Evolutionary conservation across 1,284 basidiomycete species (phyloP), one percentile per base, ranked within the genome.

Genomic region (Wolfiporia cocos): DNA sequence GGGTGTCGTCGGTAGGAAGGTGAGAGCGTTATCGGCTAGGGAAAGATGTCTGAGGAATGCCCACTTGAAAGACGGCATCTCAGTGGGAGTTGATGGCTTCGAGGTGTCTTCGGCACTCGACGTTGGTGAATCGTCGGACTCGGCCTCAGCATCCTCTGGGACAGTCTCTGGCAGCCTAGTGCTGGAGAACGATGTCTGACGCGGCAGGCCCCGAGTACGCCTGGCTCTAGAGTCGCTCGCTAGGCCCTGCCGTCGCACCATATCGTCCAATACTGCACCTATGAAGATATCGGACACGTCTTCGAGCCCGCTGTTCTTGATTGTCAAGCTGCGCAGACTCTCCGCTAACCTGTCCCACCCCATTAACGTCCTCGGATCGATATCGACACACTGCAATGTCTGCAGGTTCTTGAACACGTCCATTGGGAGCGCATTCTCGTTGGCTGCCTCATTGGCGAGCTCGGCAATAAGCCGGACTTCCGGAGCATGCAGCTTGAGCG

Each of bases 261-360:
- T 69, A 61, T 93, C 91, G 47, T 87, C 79, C 18, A 82, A 56
- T 7, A 93, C 87, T 2, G 84, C 78, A 39, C 78, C 78, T 44
- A 91, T 72, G 51, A 94, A 79, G 23, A 94, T 63, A 55, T 91
- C 84, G 1, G 81, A 70, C n/a, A 94, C 66, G 53, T 94, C 90
- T 56, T 92, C 85, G 35, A 94, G 52, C 2, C 88, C 87, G 57
- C 87, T 88, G 57, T 78, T 77, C 58, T 71, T 80, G 44, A 92
- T 74, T 46, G 78, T 84, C 53, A 95, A 65, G 54, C 81, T 85
- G 51, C 78, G 67, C 36, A 94, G 66, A 35, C 82, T 76, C 49
- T 84, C 76, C 37, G 86, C 70, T 17, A 93, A 65, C 46, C 74
- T 71, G 57, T 92, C 87, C 91, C 92, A 94, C 0, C 92, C 92